Conservation (phyloP, 2,329 filamentous ascomycete genomes). For the Claviceps sp. region DNA sequence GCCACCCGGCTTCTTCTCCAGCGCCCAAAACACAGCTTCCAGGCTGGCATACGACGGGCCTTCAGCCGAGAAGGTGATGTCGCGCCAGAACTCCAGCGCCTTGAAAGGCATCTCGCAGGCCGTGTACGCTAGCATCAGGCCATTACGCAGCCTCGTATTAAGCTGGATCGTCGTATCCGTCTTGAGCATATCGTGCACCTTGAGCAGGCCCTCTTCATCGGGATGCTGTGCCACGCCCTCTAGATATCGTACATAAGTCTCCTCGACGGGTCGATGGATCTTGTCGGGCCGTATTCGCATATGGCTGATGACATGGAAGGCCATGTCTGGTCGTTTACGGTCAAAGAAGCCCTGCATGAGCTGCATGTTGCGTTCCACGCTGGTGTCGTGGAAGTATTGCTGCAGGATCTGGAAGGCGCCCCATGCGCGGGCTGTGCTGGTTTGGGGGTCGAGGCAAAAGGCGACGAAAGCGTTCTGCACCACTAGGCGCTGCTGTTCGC, state of each 20-base stretch:
- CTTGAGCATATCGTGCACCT: conserved; percentile 87
- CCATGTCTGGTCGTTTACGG: conserved; percentile 70
- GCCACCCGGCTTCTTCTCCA: conserved; percentile 48
- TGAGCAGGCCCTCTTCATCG: conserved; percentile 48
- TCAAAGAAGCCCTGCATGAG: conserved; percentile 77
- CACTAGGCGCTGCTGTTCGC: conserved; percentile 51
- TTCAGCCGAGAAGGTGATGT: conserved; percentile 72
- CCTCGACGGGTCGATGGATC: conserved; percentile 50
- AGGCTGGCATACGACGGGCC: conserved; percentile 75
- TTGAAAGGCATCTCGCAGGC: conserved; percentile 51
- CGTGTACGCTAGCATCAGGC: conserved; percentile 75
- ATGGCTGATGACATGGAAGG: conserved; percentile 74
- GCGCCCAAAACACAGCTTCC: conserved; percentile 66
- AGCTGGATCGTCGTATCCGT: conserved; percentile 72
- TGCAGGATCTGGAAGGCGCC: conserved; percentile 52
- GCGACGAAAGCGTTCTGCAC: conserved; percentile 53
- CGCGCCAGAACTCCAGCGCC: conserved; percentile 68
- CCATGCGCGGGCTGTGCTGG: conserved; percentile 52
- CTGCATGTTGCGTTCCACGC: conserved; percentile 48
- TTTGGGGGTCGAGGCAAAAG: conserved; percentile 52
- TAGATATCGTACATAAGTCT: conserved; percentile 68
- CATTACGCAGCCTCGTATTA: conserved; percentile 65
- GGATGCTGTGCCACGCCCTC: conserved; percentile 53
- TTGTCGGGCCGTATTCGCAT: conserved; percentile 69
- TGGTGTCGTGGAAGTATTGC: conserved; percentile 52